These are phyloP conservation scores for Piper longum DNA, from an alignment of 164 flowering plant species.

Conservation along the genomic window DNA sequence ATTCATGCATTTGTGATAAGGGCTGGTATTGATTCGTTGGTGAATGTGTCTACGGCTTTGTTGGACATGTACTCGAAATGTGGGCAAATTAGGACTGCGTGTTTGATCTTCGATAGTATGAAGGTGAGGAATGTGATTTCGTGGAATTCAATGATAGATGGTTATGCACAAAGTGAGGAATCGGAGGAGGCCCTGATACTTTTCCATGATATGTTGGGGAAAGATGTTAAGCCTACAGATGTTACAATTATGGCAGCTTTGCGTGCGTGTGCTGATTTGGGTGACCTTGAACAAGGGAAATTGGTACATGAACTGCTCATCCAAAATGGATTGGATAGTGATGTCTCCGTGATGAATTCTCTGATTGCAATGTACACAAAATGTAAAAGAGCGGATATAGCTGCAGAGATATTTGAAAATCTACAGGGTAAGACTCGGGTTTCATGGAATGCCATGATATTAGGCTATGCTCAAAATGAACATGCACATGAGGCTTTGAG, in stretches of 20 bases:
- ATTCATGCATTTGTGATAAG: conserved; percentile 62
- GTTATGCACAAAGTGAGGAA: conserved; percentile 52
- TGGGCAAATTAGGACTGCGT: conserved; percentile 32
- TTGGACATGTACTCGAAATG: conserved; percentile 73
- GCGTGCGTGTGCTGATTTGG: conserved; percentile 62
- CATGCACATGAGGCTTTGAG: conserved; percentile 43
- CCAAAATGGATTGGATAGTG: conserved; percentile 28
- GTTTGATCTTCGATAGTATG: conserved; percentile 63
- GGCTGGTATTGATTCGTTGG: conserved; percentile 40
- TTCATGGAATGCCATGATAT: conserved; percentile 87
- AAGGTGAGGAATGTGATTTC: conserved; percentile 46
- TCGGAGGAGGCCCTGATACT: conserved; percentile 44
- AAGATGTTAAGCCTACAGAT: conserved; percentile 46
- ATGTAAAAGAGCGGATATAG: conserved; percentile 56
- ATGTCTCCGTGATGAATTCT: conserved; percentile 62
- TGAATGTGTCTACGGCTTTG: conserved; percentile 56
- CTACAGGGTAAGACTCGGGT: conserved; percentile 44
- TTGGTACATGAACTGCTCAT: conserved; percentile 37
- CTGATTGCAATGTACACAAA: conserved; percentile 85
- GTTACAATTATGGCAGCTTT: conserved; percentile 68
- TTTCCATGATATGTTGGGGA: conserved; percentile 51
- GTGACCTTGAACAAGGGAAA: conserved; percentile 49
- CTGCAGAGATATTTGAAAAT: conserved; percentile 36
- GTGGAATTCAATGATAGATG: conserved; percentile 83
- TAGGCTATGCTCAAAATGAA: conserved; percentile 74